Conservation (phyloP, 345 rosid genomes). For the Hevea brasiliensis region DNA sequence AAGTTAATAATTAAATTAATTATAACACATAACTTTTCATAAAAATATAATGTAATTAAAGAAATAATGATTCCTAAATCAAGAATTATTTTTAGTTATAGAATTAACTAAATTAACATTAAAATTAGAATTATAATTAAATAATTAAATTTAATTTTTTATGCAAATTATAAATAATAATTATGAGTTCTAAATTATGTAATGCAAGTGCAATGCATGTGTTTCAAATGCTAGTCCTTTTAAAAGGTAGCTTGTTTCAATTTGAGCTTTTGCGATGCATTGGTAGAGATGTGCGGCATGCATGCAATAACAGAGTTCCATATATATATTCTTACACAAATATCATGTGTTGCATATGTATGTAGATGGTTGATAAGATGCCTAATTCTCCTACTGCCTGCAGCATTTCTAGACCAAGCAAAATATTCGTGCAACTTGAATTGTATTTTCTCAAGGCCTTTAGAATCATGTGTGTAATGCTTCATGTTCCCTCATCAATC, state of each 20-base stretch:
- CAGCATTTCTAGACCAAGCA: conserved; percentile 6
- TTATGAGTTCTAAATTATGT: too few relatives aligned
- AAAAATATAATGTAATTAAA: too few relatives aligned
- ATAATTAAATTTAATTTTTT: too few relatives aligned
- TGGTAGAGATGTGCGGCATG: neutral
- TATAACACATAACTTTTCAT: too few relatives aligned
- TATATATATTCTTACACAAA: neutral
- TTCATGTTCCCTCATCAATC: neutral
- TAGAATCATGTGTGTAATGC: neutral
- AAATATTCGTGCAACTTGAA: neutral
- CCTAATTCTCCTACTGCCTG: neutral
- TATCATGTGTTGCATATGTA: neutral
- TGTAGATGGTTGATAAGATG: neutral
- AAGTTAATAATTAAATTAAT: too few relatives aligned
- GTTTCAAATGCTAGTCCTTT: too few relatives aligned
- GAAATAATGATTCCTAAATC: too few relatives aligned
- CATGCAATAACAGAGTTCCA: neutral
- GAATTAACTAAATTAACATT: too few relatives aligned
- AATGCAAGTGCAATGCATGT: too few relatives aligned
- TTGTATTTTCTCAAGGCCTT: neutral
- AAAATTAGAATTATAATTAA: too few relatives aligned
- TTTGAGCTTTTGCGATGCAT: neutral
- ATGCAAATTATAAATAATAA: too few relatives aligned
- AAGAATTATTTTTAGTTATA: too few relatives aligned
- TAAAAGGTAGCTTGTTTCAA: neutral